Conservation (phyloP, 129 eudicot genomes). For the Flaveria linearis region DNA sequence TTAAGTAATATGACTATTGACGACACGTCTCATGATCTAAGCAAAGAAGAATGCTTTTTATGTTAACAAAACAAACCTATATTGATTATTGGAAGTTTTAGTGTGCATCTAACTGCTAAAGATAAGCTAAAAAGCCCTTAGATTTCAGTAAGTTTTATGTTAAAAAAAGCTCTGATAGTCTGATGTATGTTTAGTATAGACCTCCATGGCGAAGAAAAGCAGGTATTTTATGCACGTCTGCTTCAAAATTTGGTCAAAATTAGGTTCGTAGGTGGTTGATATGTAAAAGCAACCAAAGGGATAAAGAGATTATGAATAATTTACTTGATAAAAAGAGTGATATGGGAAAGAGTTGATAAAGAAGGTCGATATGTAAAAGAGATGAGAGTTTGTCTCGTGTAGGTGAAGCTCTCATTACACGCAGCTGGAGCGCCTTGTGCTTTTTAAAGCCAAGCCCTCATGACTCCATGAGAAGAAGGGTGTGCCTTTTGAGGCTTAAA, state of each 20-base stretch:
- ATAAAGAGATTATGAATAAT: background rate
- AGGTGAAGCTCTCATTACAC: too few species aligned
- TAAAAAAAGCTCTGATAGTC: background rate
- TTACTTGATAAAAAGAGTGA: background rate
- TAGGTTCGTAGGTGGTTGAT: background rate
- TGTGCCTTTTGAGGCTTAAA: background rate
- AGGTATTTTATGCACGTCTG: too few species aligned
- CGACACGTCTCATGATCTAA: background rate
- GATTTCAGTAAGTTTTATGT: background rate
- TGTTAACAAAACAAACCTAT: background rate
- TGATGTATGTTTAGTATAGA: background rate
- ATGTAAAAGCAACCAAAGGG: background rate
- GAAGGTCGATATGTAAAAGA: background rate
- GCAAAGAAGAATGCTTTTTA: background rate
- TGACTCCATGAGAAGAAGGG: background rate
- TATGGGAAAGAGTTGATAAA: background rate
- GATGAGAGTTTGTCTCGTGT: too few species aligned
- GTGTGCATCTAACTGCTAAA: background rate
- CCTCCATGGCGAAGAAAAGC: too few species aligned
- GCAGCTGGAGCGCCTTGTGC: too few species aligned
- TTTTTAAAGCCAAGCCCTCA: background rate
- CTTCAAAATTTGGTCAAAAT: background rate
- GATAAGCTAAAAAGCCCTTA: conserved; percentile 9
- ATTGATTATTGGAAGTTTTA: conserved; percentile 4
- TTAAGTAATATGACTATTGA: background rate